Conservation (phyloP, 257 asterid genomes). For the Linaria vulgaris region DNA sequence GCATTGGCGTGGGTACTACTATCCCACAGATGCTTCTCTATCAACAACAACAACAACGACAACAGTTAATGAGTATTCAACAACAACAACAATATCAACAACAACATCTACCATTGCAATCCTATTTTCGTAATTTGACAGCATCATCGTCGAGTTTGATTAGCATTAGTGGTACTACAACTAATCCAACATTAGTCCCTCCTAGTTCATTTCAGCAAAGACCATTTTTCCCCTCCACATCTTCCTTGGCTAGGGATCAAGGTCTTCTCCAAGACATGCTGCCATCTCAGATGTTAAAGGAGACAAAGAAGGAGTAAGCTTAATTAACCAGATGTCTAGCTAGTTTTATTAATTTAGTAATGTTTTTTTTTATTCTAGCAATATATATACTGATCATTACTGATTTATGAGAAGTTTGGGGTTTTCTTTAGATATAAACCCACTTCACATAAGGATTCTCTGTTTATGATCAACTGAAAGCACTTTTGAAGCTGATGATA, state of each 20-base stretch:
- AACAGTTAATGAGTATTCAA: conserved; percentile 15
- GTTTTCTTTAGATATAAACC: conserved; percentile 22
- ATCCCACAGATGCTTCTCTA: conserved; percentile 26
- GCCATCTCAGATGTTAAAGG: conserved; percentile 53
- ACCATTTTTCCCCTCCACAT: conserved; percentile 37
- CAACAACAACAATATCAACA: conserved; percentile 29
- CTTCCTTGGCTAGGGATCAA: conserved; percentile 47
- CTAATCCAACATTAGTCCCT: neutral
- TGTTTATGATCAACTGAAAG: conserved; percentile 24
- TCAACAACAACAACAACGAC: conserved; percentile 18
- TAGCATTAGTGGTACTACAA: neutral
- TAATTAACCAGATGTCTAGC: conserved; percentile 13
- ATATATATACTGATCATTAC: conserved; percentile 8
- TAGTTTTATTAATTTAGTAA: conserved; percentile 1
- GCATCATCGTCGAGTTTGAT: conserved; percentile 22
- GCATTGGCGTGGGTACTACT: conserved; percentile 14
- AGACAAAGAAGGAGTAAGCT: conserved; percentile 39
- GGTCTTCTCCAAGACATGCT: conserved; percentile 89
- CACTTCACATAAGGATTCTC: conserved; percentile 11
- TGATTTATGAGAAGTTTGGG: conserved; percentile 22
- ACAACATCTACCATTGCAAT: conserved; percentile 23
- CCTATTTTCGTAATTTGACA: conserved; percentile 32
- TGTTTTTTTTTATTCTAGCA: neutral
- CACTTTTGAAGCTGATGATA: neutral
- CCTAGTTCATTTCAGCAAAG: conserved; percentile 33